These are phyloP conservation scores for Vickermania ingenoplastis DNA, from an alignment of 208 protist species.

Conservation along the genomic window DNA sequence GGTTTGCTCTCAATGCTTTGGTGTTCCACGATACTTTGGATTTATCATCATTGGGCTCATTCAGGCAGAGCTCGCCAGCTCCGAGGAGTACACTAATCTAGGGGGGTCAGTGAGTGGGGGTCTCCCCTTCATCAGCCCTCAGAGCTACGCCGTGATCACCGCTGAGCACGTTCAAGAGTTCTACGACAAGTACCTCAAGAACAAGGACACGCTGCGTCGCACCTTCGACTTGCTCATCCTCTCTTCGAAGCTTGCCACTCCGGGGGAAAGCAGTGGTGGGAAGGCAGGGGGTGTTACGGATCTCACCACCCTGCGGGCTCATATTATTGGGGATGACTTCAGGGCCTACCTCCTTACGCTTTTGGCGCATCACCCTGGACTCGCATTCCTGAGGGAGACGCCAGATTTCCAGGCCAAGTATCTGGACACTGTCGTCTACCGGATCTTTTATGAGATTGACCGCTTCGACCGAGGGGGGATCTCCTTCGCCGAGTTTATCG, in stretches of 20 bases:
- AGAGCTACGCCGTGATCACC: conserved; percentile 17
- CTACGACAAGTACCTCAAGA: conserved; percentile 57
- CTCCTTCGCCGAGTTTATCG: conserved; percentile 60
- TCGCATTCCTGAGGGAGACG: conserved; percentile 88
- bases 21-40: conserved; percentile 75
- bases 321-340: conserved; percentile 72
- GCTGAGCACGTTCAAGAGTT: conserved; percentile 63
- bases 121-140: background rate
- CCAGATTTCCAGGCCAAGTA: conserved; percentile 93
- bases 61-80: conserved; percentile 19
- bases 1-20: conserved; percentile 71
- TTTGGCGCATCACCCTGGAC: conserved; percentile 85
- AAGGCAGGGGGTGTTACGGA: background rate
- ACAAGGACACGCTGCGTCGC: conserved; percentile 55
- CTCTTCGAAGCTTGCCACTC: conserved; percentile 18
- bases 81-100: background rate
- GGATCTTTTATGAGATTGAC: conserved; percentile 94
- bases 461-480: conserved; percentile 72
- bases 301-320: conserved; percentile 18
- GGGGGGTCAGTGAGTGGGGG: conserved; percentile 1
- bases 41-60: conserved; percentile 59
- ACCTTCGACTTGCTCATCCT: conserved; percentile 77
- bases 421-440: conserved; percentile 91
- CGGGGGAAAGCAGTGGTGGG: background rate
- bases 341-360: conserved; percentile 60